Percentiles rank a stretch among this genome's conserved stretches.
These are phyloP conservation scores for Termitomyces sp. DNA, from an alignment of 768 basidiomycete species.

Conservation along the genomic window DNA sequence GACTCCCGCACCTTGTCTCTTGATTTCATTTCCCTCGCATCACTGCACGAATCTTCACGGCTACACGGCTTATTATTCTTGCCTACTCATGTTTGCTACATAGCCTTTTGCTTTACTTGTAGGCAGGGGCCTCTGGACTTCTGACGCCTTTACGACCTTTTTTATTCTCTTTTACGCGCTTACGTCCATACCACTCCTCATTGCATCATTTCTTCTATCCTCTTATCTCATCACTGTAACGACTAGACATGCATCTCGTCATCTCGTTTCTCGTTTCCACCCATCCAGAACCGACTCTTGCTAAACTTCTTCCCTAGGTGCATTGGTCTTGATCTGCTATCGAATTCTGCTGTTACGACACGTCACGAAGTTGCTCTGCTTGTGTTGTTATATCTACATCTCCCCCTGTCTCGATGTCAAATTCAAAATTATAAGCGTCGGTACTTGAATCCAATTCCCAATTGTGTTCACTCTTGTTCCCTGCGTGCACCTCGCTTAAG, in stretches of 20 bases:
- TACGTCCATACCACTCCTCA: slow-evolving; percentile 15
- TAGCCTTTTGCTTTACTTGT: slow-evolving; percentile 17
- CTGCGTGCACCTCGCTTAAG: background rate
- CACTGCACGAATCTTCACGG: slow-evolving; percentile 34
- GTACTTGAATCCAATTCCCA: slow-evolving; percentile 1
- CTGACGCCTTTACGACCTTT: slow-evolving; percentile 21
- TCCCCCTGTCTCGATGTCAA: slow-evolving; percentile 4
- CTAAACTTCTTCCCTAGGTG: background rate
- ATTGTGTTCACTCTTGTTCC: background rate
- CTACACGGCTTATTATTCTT: slow-evolving; percentile 30
- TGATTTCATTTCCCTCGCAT: slow-evolving; percentile 30
- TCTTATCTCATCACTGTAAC: slow-evolving; percentile 49
- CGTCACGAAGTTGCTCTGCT: slow-evolving; percentile 15
- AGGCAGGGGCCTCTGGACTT: slow-evolving; percentile 14
- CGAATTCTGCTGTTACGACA: slow-evolving; percentile 14
- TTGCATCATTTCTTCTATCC: slow-evolving; percentile 9
- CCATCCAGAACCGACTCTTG: slow-evolving; percentile 18
- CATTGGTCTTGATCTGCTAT: slow-evolving; percentile 4
- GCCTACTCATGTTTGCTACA: slow-evolving; percentile 20
- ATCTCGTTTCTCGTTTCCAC: slow-evolving; percentile 29
- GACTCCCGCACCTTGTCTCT: slow-evolving; percentile 27
- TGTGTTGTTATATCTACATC: slow-evolving; percentile 8
- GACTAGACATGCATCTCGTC: slow-evolving; percentile 66
- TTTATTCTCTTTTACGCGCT: slow-evolving; percentile 16
- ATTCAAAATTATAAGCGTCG: background rate